These are phyloP conservation scores for Tetrahymena thermophila DNA, from an alignment of 73 alveolate species.

Conservation along the genomic window DNA sequence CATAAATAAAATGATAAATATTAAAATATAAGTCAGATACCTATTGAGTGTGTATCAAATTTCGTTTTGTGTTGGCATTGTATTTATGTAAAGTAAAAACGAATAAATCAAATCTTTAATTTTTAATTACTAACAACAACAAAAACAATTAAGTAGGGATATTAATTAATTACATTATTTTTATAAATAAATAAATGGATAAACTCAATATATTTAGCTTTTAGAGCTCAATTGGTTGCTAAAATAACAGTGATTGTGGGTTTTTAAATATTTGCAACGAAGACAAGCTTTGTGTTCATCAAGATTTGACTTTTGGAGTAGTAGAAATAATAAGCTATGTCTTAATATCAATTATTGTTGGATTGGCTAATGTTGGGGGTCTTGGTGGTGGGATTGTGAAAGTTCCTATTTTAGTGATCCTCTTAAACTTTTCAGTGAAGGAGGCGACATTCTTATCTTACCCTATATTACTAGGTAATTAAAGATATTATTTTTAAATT, in stretches of 20 bases:
- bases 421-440: neutral
- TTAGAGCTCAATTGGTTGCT: neutral
- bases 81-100: neutral
- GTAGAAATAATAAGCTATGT: neutral
- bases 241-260: neutral
- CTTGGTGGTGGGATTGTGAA: neutral
- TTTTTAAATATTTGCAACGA: neutral
- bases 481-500: neutral
- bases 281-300: neutral
- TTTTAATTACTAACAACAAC: neutral
- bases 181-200: neutral
- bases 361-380: neutral
- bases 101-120: neutral
- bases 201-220: neutral
- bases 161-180: neutral
- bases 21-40: too few species aligned
- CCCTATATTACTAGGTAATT: neutral
- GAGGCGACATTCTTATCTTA: neutral
- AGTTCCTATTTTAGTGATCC: neutral
- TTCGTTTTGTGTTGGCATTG: neutral
- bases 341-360: neutral
- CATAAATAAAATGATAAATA: too few species aligned
- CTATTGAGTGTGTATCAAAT: too few species aligned
- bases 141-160: neutral
- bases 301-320: neutral